Evolutionary conservation across 768 basidiomycete genomes (phyloP), one percentile per base, ranked within the genome.

Genomic region (Boletus tomentosulus): DNA sequence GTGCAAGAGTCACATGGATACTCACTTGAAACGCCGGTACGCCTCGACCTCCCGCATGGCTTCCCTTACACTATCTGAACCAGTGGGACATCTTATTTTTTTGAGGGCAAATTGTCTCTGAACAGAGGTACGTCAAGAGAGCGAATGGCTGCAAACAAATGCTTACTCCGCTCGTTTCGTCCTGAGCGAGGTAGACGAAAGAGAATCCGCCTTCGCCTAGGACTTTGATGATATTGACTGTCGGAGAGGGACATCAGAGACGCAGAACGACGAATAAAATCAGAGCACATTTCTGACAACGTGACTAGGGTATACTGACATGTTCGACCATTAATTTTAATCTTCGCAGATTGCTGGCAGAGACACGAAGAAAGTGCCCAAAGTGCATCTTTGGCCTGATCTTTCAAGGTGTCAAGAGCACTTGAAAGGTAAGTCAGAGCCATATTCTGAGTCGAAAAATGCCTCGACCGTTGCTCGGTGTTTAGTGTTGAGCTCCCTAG

Each of bases 181-280:
- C 91, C 68, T 91, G 89, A 3, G 86, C 90, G 31, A 90, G 78
- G 68, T 93, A 92, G 8, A 94, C 92, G 63, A 92, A 95, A 30
- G 89, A 91, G 76, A 94, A 95, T 7, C 92, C 96, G 13, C 97
- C 96, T 73, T 98, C 97, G 28, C 97, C 97, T 9, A 99, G 82
- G 11, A 98, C 85, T 56, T 89, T 92, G 47, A 95, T 74, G 49
- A 99, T 90, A 66, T 91, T 87, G 73, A 94, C 89, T 92, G 62
- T 11, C 48, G 10, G 6, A 35, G 8, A 19, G 28, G 42, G 57
- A 15, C 16, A 22, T 56, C 28, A 59, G 52, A 33, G 31, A n/a
- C 30, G 22, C 49, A 4, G 39, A 35, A 27, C 6, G 48, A 49
- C 39, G 37, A 15, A 51, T 11, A 31, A 42, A 41, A 49, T 54